Evolutionary conservation across 1,284 basidiomycete species (phyloP).

Genomic region (Moesziomyces sp.): DNA sequence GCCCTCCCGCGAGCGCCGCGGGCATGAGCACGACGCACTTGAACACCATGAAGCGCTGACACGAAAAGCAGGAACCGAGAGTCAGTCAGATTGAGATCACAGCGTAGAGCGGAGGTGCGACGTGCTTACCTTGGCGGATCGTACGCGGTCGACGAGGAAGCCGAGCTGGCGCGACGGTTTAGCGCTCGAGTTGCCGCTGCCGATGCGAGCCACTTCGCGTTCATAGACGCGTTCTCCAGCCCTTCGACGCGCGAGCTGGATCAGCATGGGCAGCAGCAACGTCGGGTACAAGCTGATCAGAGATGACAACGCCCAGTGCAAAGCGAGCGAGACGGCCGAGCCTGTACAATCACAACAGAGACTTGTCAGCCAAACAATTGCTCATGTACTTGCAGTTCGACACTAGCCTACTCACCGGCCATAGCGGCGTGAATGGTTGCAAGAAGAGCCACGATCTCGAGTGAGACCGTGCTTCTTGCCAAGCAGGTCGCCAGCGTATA

Average conservation of each 20-base stretch:
- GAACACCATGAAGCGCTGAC: conserved; percentile 18
- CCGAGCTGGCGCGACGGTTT: conserved; percentile 33
- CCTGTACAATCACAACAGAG: conserved; percentile 6
- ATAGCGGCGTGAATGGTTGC: conserved; percentile 79
- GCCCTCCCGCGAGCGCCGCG: conserved; percentile 18
- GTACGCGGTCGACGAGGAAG: conserved; percentile 60
- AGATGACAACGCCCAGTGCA: conserved; percentile 27
- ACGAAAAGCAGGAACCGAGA: background rate
- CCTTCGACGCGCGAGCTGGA: conserved; percentile 71
- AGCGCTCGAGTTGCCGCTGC: conserved; percentile 10
- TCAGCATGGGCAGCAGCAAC: conserved; percentile 76
- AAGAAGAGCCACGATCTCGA: conserved; percentile 80
- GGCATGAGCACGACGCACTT: conserved; percentile 37
- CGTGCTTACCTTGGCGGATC: conserved; percentile 23
- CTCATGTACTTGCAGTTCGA: too few species aligned
- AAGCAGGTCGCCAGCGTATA: conserved; percentile 82
- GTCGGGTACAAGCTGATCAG: conserved; percentile 72
- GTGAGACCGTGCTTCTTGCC: conserved; percentile 80
- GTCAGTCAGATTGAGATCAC: background rate
- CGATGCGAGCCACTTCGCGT: conserved; percentile 16
- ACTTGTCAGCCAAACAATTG: background rate
- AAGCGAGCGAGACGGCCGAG: conserved; percentile 21
- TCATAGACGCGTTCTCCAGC: conserved; percentile 70
- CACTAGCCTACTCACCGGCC: conserved; percentile 71
- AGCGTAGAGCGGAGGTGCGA: too few species aligned